Percentiles rank a stretch among this genome's conserved stretches.
phyloP scores from a whole-genome alignment of 164 flowering plant genomes.

The Brasenia schreberi region DNA sequence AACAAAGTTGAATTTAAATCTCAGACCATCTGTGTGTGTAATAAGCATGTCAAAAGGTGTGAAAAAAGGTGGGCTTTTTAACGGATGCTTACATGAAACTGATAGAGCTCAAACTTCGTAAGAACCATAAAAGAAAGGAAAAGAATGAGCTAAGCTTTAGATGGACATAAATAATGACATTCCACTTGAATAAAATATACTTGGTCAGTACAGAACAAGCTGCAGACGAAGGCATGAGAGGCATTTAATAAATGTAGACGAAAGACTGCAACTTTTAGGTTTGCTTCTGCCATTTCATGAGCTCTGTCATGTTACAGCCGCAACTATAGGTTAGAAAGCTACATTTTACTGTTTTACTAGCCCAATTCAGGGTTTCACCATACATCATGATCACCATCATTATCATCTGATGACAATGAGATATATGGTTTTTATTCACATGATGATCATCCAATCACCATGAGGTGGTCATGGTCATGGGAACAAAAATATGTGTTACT shows the following conservation, averaged over 20 bases:
- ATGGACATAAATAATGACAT: conserved; percentile 8
- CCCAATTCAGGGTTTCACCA: neutral
- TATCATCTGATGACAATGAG: neutral
- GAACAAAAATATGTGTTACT: too few relatives aligned
- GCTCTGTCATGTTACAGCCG: conserved; percentile 34
- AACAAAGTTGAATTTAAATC: too few relatives aligned
- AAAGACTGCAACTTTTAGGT: conserved; percentile 39
- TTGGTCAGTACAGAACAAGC: conserved; percentile 30
- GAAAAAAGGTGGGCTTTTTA: neutral
- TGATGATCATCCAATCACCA: too few relatives aligned
- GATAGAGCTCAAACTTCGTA: conserved; percentile 3
- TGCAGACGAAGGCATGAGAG: conserved; percentile 54
- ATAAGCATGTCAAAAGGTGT: neutral
- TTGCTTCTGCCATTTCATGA: conserved; percentile 36
- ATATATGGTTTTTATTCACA: too few relatives aligned
- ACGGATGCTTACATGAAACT: neutral
- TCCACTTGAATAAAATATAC: conserved; percentile 12
- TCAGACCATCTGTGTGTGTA: neutral
- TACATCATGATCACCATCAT: neutral
- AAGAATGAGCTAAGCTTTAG: conserved; percentile 2
- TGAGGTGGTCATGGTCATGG: too few relatives aligned
- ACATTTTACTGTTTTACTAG: neutral
- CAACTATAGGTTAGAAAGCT: conserved; percentile 13
- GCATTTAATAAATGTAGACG: conserved; percentile 19
- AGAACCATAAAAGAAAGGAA: conserved; percentile 5